Evolutionary conservation across 176 grass and related monocot genomes (phyloP), one percentile per base, ranked within the genome.

Genomic region (Elaeis guineensis): DNA sequence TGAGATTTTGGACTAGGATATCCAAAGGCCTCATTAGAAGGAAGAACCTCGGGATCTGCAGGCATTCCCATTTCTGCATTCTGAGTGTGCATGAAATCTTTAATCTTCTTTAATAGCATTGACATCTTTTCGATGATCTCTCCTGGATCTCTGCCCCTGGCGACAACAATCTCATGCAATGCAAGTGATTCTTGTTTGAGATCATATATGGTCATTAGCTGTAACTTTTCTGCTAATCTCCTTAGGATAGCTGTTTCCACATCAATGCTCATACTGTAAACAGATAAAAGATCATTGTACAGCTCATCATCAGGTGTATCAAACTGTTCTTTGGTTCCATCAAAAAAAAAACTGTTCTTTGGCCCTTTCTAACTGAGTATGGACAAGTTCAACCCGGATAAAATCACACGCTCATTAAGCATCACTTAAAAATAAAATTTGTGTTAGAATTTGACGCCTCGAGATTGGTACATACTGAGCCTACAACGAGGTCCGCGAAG

Each of bases 311-410:
- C 84, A 49, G 51, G 70, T 67, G 26, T 79, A 69, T 98, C 87
- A 0, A 69, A 58, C 67, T 74, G 74, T 76, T 98, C 93, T 87
- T 98, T 98, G 54, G 93, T n/a, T n/a, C n/a, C n/a, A n/a, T n/a
- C n/a, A n/a, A n/a, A n/a, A n/a, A n/a, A n/a, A n/a, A 0, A 69
- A 58, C 67, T 74, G 74, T 76, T 98, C 93, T 87, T 98, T 98
- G 54, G 93, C 93, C 72, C 93, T 85, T 83, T 83, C 92, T 52
- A 98, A 82, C 68, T 92, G 93, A 60, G 73, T 54, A 54, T 92
- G 84, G 20, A 98, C 87, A 69, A 98, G 69, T 39, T 92, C 93
- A 61, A 92, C 81, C 93, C 92, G 81, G 62, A 72, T 54, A 80
- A 62, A 51, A 73, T 58, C 49, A 9, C 23, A 21, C 15, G 23